Evolutionary conservation across 1,284 basidiomycete species (phyloP).

Genomic region (Fistulina hepatica): DNA sequence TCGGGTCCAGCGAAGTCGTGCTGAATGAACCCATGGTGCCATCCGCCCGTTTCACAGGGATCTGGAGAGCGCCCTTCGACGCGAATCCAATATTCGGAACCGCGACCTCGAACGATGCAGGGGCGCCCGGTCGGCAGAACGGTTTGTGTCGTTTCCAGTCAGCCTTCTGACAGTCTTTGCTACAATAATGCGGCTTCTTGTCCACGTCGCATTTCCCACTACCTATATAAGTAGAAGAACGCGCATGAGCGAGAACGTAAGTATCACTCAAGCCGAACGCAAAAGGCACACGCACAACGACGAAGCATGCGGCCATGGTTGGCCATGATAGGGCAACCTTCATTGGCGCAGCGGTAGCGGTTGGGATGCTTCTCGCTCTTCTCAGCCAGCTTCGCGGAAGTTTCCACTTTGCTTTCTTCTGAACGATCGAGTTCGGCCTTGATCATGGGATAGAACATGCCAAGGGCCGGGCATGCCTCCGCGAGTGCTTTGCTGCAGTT

Average conservation of each 20-base stretch:
- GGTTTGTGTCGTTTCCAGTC: constrained; percentile 25
- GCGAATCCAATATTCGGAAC: neutral
- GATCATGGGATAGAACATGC: constrained; percentile 10
- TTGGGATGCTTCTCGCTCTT: constrained; percentile 21
- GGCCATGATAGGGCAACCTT: constrained; percentile 20
- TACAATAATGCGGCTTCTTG: constrained; percentile 26
- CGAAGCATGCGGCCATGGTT: constrained; percentile 20
- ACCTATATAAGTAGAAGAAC: constrained; percentile 13
- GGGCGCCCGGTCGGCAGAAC: constrained; percentile 20
- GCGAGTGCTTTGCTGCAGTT: constrained; percentile 5
- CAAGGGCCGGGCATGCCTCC: constrained; percentile 17
- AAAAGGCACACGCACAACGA: constrained; percentile 16
- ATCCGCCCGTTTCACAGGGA: neutral
- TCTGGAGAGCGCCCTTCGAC: neutral
- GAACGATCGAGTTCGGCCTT: constrained; percentile 4
- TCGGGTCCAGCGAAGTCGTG: neutral
- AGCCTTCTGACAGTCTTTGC: constrained; percentile 20
- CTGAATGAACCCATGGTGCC: neutral
- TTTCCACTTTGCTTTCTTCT: constrained; percentile 11
- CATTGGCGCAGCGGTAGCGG: constrained; percentile 23
- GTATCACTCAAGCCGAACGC: neutral
- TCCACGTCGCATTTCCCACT: constrained; percentile 24
- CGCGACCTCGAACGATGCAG: constrained; percentile 24
- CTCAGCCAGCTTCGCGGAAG: constrained; percentile 11
- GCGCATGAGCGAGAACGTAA: no score